These are phyloP conservation scores for Cercospora canescens DNA, from an alignment of 2,329 filamentous ascomycete species.

Conservation along the genomic window DNA sequence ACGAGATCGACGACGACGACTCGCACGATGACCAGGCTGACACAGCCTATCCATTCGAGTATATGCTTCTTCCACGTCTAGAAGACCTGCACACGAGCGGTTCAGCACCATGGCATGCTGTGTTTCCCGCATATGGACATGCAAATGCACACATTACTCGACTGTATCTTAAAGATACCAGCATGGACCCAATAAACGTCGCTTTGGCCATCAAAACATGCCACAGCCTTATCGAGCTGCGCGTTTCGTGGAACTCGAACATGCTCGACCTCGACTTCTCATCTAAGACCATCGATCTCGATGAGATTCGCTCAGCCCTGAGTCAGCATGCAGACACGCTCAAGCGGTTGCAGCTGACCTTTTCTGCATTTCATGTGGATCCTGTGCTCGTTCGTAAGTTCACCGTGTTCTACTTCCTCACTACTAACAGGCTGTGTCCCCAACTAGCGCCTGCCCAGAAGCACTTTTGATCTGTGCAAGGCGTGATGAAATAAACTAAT, in stretches of 20 bases:
- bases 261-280: not conserved
- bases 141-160: not conserved
- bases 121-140: not conserved
- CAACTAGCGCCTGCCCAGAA: too few species aligned
- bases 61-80: not conserved
- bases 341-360: not conserved
- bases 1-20: not conserved
- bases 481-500: not conserved
- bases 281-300: not conserved
- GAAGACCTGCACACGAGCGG: not conserved
- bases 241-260: not conserved
- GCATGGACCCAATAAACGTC: not conserved
- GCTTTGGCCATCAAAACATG: not conserved
- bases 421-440: not conserved
- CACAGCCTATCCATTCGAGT: not conserved
- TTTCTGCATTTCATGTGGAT: not conserved
- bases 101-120: not conserved
- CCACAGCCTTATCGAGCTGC: not conserved
- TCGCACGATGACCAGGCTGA: not conserved
- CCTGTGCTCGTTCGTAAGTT: not conserved
- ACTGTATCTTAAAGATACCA: not conserved
- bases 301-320: not conserved
- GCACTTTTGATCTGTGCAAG: not conserved
- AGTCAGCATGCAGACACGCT: not conserved
- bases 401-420: not conserved